phyloP scores from a whole-genome alignment of 768 basidiomycete species.

The Mycena albidolilacea region DNA sequence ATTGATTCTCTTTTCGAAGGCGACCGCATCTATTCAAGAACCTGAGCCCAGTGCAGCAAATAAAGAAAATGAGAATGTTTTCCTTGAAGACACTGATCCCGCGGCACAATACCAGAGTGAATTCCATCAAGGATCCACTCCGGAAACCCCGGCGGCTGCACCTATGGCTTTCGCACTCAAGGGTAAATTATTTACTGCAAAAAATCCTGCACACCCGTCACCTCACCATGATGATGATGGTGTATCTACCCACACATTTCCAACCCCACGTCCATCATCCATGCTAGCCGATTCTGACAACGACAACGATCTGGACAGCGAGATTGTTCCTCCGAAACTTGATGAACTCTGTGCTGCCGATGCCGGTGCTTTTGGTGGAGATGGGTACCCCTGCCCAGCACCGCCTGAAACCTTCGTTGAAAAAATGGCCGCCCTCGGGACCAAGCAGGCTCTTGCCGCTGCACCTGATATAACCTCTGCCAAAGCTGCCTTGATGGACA shows the following conservation, averaged over 20 bases:
- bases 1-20: neutral
- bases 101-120: too few species aligned
- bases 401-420: neutral
- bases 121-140: too few species aligned
- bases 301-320: constrained; percentile 5
- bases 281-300: too few species aligned
- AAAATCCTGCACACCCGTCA: neutral
- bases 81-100: too few species aligned
- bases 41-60: neutral
- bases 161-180: too few species aligned
- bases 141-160: too few species aligned
- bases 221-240: neutral
- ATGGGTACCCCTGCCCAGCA: constrained; percentile 19
- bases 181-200: too few species aligned
- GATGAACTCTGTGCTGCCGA: constrained; percentile 19
- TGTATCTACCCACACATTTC: neutral
- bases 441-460: neutral
- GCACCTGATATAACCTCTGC: constrained; percentile 17
- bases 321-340: constrained; percentile 11
- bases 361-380: too few species aligned
- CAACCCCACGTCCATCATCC: too few species aligned
- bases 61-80: too few species aligned
- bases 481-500: constrained; percentile 7
- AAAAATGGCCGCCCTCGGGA: neutral
- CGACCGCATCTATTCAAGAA: neutral